phyloP scores from a whole-genome alignment of 129 eudicot genomes.

The Saussurea involucrata region DNA sequence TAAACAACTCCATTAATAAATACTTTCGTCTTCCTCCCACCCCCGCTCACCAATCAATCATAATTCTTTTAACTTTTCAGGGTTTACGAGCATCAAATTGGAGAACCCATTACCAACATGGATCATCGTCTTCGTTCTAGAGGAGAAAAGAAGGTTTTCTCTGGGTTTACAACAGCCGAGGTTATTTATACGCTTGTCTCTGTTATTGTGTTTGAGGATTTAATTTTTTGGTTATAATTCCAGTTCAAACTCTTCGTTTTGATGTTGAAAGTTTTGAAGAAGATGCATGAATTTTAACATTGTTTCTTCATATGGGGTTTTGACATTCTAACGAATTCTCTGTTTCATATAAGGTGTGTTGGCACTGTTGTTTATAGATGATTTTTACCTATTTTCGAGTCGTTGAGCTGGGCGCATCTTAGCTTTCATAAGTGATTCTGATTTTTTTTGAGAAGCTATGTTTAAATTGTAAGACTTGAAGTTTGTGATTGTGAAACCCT shows the following conservation, averaged over 20 bases:
- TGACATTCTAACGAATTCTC: background rate
- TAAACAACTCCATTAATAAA: background rate
- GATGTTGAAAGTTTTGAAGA: background rate
- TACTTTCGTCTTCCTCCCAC: background rate
- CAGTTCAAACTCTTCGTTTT: background rate
- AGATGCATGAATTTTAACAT: background rate
- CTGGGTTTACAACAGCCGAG: slow-evolving; percentile 71
- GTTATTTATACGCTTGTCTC: slow-evolving; percentile 17
- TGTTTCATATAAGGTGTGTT: background rate
- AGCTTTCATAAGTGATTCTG: background rate
- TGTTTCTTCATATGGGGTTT: background rate
- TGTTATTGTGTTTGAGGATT: background rate
- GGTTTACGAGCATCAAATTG: background rate
- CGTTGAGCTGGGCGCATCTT: slow-evolving; percentile 8
- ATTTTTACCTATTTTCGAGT: background rate
- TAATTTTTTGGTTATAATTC: background rate
- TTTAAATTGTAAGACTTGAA: background rate
- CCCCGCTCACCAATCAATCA: slow-evolving; percentile 14
- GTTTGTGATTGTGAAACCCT: background rate
- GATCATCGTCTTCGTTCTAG: slow-evolving; percentile 66
- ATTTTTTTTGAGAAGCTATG: background rate
- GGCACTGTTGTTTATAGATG: background rate
- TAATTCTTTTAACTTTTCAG: background rate
- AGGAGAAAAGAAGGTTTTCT: slow-evolving; percentile 35
- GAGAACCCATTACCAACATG: slow-evolving; percentile 20